Evolutionary conservation across 139 green algal species (phyloP), one percentile per base, ranked within the genome.

Genomic region (Micractinium sp.): DNA sequence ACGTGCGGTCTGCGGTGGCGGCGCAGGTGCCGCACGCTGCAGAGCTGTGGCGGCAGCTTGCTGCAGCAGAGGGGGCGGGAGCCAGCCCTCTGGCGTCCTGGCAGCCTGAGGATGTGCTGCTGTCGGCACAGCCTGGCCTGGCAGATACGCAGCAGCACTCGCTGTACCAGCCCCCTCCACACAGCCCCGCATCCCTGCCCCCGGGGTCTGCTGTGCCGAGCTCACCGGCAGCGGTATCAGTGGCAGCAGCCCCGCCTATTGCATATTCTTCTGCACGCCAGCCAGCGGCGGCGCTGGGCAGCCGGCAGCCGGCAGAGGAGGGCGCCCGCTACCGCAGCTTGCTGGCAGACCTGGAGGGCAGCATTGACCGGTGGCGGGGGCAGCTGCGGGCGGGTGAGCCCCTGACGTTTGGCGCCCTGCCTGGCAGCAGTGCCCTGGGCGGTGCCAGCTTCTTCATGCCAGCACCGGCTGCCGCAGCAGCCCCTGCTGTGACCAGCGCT

Each of bases 341-440:
- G 4, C 63, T 90, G 56, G 86, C 86, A 12, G 77, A 84, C 29
- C 36, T 90, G 60, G 77, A 90, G 39, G 41, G 61, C 38, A 90
- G 86, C 78, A 90, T 90, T 25, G 78, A 86, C 29, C 61, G 75
- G 0, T 90, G 86, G 86, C 38, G 78, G 29, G 86, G 15, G 35
- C 77, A 90, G 86, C 78, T 90, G 85, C 85, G 71, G 16, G 85
- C 71, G 0, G 71, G 85, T 3, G 22, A 88, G 71, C 85, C 85
- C 3, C 85, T 88, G 25, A 82, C 85, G 0, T 25, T 88, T 35
- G 41, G 53, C 22, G 16, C 13, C 36, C 12, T 13, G 0, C 36
- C 35, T 5, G 63, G 63, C 67, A 33, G 31, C 41, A 53, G 63
- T 29, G 18, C 35, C 33, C 85, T 88, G 19, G 85, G 85, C 18